These are phyloP conservation scores for Parafenestella ontariensis DNA, from an alignment of 2,329 filamentous ascomycete genomes.

Conservation along the genomic window DNA sequence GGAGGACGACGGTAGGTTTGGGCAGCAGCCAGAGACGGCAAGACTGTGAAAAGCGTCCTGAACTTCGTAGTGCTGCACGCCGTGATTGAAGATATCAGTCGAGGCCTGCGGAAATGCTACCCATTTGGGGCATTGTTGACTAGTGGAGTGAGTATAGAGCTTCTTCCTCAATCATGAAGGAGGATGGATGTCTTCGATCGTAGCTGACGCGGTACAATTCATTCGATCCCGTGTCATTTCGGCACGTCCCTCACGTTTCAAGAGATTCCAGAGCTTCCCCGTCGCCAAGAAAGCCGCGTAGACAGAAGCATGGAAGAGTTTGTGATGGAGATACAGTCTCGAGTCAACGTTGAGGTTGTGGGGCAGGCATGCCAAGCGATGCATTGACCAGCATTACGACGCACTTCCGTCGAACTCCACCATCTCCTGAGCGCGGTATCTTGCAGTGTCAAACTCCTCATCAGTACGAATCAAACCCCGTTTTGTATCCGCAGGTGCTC, in stretches of 20 bases:
- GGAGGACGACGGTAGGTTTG: neutral
- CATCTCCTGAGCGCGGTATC: slow-evolving; percentile 13
- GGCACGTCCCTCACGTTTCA: no score
- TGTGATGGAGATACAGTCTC: neutral
- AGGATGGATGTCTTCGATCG: no score
- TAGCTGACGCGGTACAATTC: no score
- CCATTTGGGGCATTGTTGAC: no score
- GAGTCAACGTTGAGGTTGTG: neutral
- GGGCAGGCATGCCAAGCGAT: slow-evolving; percentile 2
- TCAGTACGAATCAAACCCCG: slow-evolving; percentile 7
- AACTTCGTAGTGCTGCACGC: neutral
- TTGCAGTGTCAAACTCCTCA: slow-evolving; percentile 3
- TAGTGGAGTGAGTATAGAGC: no score
- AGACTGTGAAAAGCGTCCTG: neutral
- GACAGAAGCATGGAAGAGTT: neutral
- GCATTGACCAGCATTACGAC: slow-evolving; percentile 4
- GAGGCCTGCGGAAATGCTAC: no score
- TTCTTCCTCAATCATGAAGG: no score
- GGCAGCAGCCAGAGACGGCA: neutral
- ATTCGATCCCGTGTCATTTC: no score
- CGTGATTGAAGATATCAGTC: neutral
- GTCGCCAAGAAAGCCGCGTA: neutral
- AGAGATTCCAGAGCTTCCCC: no score
- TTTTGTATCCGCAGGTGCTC: neutral
- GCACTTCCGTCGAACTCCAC: slow-evolving; percentile 1